Evolutionary conservation across 2,329 filamentous ascomycete species (phyloP), one percentile per base, ranked within the genome.

Genomic region (Fusarium chlamydosporum): DNA sequence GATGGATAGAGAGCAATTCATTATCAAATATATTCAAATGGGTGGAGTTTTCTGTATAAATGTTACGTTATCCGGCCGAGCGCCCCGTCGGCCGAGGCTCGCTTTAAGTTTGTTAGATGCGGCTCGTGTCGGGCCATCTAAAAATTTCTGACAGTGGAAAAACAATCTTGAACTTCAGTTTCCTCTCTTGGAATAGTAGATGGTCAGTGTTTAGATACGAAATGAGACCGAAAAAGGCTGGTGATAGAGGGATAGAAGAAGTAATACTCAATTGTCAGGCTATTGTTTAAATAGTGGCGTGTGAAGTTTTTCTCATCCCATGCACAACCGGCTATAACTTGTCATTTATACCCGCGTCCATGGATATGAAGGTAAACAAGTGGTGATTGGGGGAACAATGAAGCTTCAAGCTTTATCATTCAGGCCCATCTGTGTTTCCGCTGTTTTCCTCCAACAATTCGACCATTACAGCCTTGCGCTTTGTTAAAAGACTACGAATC

Each of bases 51-150:
- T 50, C 20, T 27, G 31, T 46, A 53, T 60, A 62, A 62, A 33
- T 37, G 40, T 63, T 63, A 63, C 60, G 60, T 63, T 53, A 63
- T 63, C 31, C 26, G 20, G 15, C 43, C 10, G 34, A 52, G 34
- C 6, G 29, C 54, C 31, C 55, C 37, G 12, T 15, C 41, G 57
- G 41, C 57, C 59, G 56, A 62, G 35, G 41, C n/a, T 38, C 57
- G 40, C 47, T 34, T 61, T 33, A 12, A 41, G 20, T 61, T 56
- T 62, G 48, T 23, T 63, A 63, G 58, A 29, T 7, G 35, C 60
- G 59, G 59, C 47, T 56, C 47, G 16, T 20, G 16, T 63, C 60
- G 60, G 60, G 42, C 34, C 38, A 48, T 33, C 27, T 42, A 18
- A 13, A 16, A 16, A 37, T 11, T 15, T 33, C 53, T 6, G n/a